A percentile compares a stretch with the other conserved stretches of the same genome.
Evolutionary conservation across 2,329 filamentous ascomycete species (phyloP).

Genomic region (Mycosphaerella arachidis): DNA sequence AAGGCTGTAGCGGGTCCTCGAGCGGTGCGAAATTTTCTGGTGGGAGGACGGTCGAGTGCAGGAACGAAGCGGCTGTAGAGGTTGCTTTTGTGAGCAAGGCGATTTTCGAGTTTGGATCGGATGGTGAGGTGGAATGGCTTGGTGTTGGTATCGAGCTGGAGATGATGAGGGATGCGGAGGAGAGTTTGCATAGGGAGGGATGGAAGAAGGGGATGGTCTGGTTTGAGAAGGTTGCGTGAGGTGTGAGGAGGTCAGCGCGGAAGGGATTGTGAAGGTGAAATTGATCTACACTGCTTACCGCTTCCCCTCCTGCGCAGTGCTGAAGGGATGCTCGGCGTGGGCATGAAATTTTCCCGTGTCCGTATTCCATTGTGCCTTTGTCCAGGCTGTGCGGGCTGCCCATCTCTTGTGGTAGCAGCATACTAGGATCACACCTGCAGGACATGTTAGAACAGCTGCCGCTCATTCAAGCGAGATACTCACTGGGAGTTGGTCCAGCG

Average conservation of each 20-base stretch:
- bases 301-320: constrained; percentile 1
- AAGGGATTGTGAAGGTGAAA: too few relatives aligned
- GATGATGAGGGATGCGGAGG: constrained; percentile 7
- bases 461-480: not conserved
- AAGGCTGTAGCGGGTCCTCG: not conserved
- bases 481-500: constrained; percentile 11
- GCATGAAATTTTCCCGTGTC: constrained; percentile 11
- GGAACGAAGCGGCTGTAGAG: constrained; percentile 4
- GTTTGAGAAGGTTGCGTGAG: constrained; percentile 10
- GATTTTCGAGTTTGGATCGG: constrained; percentile 3
- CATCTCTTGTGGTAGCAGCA: constrained; percentile 7
- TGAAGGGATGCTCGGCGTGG: constrained; percentile 1
- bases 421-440: constrained; percentile 4
- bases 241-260: too few relatives aligned
- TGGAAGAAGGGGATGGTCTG: constrained; percentile 20
- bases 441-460: not conserved
- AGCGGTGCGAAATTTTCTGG: not conserved
- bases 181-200: not conserved
- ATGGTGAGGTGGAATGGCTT: constrained; percentile 2
- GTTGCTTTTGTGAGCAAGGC: not conserved
- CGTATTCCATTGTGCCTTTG: constrained; percentile 13
- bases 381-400: constrained; percentile 10
- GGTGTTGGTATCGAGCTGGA: constrained; percentile 11
- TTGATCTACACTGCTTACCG: too few relatives aligned
- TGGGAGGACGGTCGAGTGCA: constrained; percentile 1